A percentile compares a stretch with the other conserved stretches of the same genome.
These are phyloP conservation scores for Stereocaulon alpinum DNA, from an alignment of 495 filamentous ascomycete genomes.

Conservation along the genomic window DNA sequence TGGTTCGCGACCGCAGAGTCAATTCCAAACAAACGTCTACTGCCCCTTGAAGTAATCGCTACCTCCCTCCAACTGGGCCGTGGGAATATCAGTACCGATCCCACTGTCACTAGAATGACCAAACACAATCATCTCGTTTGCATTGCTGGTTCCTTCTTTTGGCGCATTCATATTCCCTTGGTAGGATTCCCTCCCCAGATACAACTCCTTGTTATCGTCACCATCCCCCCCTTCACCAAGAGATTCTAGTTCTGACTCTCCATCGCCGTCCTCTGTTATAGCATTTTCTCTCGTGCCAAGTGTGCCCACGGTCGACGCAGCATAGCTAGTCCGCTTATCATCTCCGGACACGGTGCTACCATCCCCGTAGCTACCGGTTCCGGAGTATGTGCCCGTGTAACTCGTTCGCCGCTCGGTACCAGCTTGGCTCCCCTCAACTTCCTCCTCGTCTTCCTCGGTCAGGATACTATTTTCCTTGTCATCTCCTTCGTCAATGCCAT, in stretches of 20 bases:
- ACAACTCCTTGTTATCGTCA: constrained; percentile 19
- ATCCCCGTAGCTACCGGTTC: constrained; percentile 39
- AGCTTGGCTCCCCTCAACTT: constrained; percentile 33
- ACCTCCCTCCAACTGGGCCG: constrained; percentile 24
- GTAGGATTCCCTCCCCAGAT: constrained; percentile 7
- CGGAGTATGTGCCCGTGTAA: constrained; percentile 39
- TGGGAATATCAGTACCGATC: constrained; percentile 35
- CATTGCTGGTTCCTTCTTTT: constrained; percentile 17
- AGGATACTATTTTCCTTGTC: constrained; percentile 56
- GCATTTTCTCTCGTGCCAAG: constrained; percentile 23
- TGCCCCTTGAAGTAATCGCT: constrained; percentile 24
- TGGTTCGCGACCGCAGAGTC: background rate
- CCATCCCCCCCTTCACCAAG: constrained; percentile 28
- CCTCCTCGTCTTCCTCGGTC: constrained; percentile 39
- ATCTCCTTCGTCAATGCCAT: constrained; percentile 31
- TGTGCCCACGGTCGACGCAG: constrained; percentile 33
- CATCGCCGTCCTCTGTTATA: constrained; percentile 23
- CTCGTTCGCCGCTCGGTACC: constrained; percentile 45
- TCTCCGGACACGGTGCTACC: constrained; percentile 40
- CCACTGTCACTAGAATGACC: constrained; percentile 36
- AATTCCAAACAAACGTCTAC: background rate
- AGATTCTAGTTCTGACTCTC: constrained; percentile 14
- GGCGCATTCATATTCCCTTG: constrained; percentile 6
- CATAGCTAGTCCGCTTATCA: constrained; percentile 41
- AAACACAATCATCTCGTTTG: constrained; percentile 30